A percentile compares a stretch with the other conserved stretches of the same genome.
Conservation (phyloP, 495 filamentous ascomycete species). For the Amniculicola lignicola region DNA sequence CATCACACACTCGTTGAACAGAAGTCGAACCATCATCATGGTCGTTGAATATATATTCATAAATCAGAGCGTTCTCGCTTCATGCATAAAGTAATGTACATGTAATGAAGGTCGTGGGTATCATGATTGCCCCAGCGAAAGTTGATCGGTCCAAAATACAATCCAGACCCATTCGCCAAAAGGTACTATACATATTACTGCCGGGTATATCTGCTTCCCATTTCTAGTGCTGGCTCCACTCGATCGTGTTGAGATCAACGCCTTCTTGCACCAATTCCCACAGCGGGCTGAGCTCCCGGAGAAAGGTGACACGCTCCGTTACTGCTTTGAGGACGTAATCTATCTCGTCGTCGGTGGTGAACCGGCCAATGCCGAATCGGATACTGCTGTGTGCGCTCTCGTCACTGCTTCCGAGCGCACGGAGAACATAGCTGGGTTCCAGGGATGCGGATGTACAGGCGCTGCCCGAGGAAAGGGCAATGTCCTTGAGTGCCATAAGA, state of each 20-base stretch:
- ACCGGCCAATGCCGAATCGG: constrained; percentile 93
- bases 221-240: constrained; percentile 99
- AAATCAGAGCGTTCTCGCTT: too few relatives aligned
- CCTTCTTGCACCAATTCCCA: constrained; percentile 99
- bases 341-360: constrained; percentile 92
- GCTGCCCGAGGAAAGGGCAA: constrained; percentile 93
- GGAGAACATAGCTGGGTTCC: constrained; percentile 92
- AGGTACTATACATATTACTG: constrained; percentile 15
- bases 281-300: constrained; percentile 90
- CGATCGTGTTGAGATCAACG: constrained; percentile 89
- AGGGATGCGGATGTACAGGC: constrained; percentile 96
- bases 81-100: too few relatives aligned
- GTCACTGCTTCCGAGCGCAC: constrained; percentile 90
- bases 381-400: constrained; percentile 98
- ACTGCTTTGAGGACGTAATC: constrained; percentile 98
- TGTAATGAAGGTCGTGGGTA: too few relatives aligned
- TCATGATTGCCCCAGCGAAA: too few relatives aligned
- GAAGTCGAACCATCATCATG: too few relatives aligned
- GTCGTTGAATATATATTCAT: too few relatives aligned
- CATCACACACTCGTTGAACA: too few relatives aligned
- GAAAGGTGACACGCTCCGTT: constrained; percentile 79
- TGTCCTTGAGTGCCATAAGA: constrained; percentile 96
- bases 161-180: background rate
- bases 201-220: too few relatives aligned
- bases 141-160: constrained; percentile 8